Conservation (phyloP, 2,329 filamentous ascomycete genomes). For the Fusarium sp. region DNA sequence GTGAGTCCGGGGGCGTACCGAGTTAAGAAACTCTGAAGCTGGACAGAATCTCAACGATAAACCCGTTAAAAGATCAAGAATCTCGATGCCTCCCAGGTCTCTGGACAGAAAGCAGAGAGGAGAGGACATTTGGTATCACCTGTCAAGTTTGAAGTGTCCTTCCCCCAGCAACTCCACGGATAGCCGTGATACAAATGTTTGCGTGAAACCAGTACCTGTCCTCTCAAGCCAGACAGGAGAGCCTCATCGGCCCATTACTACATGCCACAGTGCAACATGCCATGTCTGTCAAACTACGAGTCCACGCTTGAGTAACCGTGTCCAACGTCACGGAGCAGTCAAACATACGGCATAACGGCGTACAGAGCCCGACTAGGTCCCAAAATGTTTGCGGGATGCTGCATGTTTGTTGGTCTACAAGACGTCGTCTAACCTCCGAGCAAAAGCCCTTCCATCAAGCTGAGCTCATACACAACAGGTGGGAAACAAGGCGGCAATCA, state of each 20-base stretch:
- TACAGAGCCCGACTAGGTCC: not conserved
- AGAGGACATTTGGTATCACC: constrained; percentile 11
- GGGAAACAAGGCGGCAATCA: not conserved
- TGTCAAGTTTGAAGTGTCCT: constrained; percentile 24
- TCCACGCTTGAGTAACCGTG: constrained; percentile 3
- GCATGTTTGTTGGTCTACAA: constrained; percentile 38
- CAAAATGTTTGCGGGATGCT: constrained; percentile 19
- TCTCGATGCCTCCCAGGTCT: not conserved
- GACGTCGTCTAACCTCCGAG: constrained; percentile 11
- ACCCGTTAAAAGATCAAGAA: not conserved
- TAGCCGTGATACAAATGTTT: constrained; percentile 3
- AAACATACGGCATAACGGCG: constrained; percentile 24
- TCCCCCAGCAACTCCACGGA: constrained; percentile 12
- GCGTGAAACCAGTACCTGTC: not conserved
- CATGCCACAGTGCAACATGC: constrained; percentile 14
- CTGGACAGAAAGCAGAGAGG: not conserved
- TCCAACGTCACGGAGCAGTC: constrained; percentile 12
- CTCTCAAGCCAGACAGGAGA: not conserved
- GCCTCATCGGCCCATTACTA: constrained; percentile 27
- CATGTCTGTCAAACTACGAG: constrained; percentile 24
- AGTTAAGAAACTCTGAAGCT: not conserved
- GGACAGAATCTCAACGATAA: not conserved
- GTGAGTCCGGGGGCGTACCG: not conserved
- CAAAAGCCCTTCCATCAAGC: not conserved
- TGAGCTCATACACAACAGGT: not conserved